Base-by-base conservation (phyloP, 495 filamentous ascomycete genomes). In the Lophiostoma macrostomum region DNA sequence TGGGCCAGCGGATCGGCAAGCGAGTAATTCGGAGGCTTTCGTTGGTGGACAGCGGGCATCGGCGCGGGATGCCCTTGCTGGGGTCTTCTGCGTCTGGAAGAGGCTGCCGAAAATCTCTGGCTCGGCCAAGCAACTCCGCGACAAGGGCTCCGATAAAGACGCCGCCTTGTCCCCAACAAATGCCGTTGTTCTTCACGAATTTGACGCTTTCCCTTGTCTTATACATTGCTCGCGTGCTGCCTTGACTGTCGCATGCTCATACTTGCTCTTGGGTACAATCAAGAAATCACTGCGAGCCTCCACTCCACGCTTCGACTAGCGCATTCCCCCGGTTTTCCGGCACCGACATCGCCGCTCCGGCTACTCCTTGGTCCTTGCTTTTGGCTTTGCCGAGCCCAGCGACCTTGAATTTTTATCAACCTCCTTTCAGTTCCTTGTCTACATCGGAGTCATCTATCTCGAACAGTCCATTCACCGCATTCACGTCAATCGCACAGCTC, bases 321-420 rank as follows among this genome's bases (percentile, higher is more conserved):
- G 12, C 13, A 36, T 5, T 2, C 20, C 29, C 43, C n/a, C 23
- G 7, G 24, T 7, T 29, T 25, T 36, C 36, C 22, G 24, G 14
- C 36, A 41, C 47, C 47, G 30, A 34, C 28, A 49, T 30, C 45
- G 45, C 45, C 43, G 6, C 43, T 34, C 29, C 23, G n/a, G 11
- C n/a, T 37, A 18, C 34, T 37, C 34, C 13, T 37, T 37, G n/a
- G 34, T 16, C 34, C 34, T 37, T 37, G 34, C 34, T 37, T 37
- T 37, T 37, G 34, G n/a, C 29, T 37, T 37, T 37, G 34, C 34
- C 34, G 34, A 37, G n/a, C 6, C 5, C 34, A 18, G n/a, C n/a
- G 13, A 18, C 34, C 34, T 6, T 14, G 20, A 18, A 14, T 37
- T 37, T 37, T 16, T 37, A 6, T 37, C 34, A 14, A 37, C 34